A percentile compares a stretch with the other conserved stretches of the same genome.
Evolutionary conservation across 495 filamentous ascomycete genomes (phyloP).

Genomic region (Neurospora cerealis): DNA sequence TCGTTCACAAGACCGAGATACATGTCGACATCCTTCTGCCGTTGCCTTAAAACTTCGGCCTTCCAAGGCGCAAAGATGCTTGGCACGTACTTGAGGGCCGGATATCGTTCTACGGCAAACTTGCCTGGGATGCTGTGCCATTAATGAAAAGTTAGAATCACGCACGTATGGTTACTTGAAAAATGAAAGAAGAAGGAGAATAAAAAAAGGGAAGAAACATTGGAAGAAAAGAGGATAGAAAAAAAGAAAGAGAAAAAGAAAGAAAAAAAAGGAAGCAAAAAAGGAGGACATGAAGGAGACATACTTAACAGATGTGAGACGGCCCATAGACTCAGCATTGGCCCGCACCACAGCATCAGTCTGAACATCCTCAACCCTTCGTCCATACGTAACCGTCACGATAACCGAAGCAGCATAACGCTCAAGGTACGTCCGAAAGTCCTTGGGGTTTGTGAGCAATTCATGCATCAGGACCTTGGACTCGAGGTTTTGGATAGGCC

Average conservation of each 20-base stretch:
- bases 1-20: conserved; percentile 41
- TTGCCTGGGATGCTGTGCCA: conserved; percentile 40
- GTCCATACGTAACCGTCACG: conserved; percentile 48
- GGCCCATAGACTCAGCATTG: conserved; percentile 46
- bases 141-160: neutral
- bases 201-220: too few species aligned
- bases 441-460: conserved; percentile 25
- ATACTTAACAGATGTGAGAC: conserved; percentile 46
- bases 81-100: conserved; percentile 43
- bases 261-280: too few species aligned
- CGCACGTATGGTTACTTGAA: neutral
- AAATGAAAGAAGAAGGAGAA: too few species aligned
- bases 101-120: conserved; percentile 48
- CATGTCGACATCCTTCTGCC: conserved; percentile 38
- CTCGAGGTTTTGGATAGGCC: conserved; percentile 46
- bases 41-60: conserved; percentile 40
- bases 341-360: conserved; percentile 41
- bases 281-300: too few species aligned
- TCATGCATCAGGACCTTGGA: conserved; percentile 38
- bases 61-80: conserved; percentile 48
- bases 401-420: conserved; percentile 50
- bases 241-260: too few species aligned
- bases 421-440: conserved; percentile 31
- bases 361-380: conserved; percentile 43
- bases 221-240: too few species aligned